Evolutionary conservation across 2,329 filamentous ascomycete species (phyloP).

Genomic region (Talaromyces albobiverticillius): DNA sequence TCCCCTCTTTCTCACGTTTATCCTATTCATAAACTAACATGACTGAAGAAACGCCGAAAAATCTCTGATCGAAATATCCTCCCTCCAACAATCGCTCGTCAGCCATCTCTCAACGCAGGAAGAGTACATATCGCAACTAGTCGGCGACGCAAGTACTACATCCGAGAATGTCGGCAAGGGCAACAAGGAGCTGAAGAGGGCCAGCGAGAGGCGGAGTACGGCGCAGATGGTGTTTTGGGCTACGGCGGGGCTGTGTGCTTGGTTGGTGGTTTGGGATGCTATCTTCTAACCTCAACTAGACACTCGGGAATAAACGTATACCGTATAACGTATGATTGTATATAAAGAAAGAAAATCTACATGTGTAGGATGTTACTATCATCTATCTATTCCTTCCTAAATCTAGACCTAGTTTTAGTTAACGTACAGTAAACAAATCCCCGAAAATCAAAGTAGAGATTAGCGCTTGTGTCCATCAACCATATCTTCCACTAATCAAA

Average conservation of each 20-base stretch:
- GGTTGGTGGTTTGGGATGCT: slow-evolving; percentile 75
- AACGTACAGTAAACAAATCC: background rate
- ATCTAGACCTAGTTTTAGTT: no score
- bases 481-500: no score
- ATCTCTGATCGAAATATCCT: slow-evolving; percentile 86
- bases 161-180: slow-evolving; percentile 83
- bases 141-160: slow-evolving; percentile 76
- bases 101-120: slow-evolving; percentile 81
- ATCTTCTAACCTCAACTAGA: slow-evolving; percentile 46
- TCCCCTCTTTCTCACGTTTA: background rate
- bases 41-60: slow-evolving; percentile 73
- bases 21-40: background rate
- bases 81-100: slow-evolving; percentile 85
- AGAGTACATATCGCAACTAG: slow-evolving; percentile 83
- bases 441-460: background rate
- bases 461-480: no score
- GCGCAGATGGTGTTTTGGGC: slow-evolving; percentile 78
- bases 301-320: background rate
- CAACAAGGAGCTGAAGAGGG: slow-evolving; percentile 87
- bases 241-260: slow-evolving; percentile 71
- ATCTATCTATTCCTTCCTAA: no score
- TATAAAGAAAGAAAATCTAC: no score
- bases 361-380: no score
- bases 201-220: slow-evolving; percentile 67
- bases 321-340: no score